Base-by-base conservation (phyloP, 331 rosid species). In the Quercus lobata region DNA sequence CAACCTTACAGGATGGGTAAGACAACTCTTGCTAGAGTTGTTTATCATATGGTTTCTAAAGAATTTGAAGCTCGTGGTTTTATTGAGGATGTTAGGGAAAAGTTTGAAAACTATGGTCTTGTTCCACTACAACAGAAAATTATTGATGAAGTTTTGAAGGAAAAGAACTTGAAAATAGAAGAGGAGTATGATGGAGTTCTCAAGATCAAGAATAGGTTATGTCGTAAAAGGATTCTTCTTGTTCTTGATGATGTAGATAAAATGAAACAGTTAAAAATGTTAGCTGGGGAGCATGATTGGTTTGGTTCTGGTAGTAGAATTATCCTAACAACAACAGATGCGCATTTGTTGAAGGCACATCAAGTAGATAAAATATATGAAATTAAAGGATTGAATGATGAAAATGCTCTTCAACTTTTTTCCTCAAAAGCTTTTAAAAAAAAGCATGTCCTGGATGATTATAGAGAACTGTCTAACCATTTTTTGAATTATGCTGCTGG, bases 271-370 rank as follows among this genome's bases (percentile, higher is more conserved):
- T 72, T 79, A 60, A n/a, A 79, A 6, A 73, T 77, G 10, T 19
- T 72, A 27, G 73, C 56, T 30, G 58, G 78, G 22, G 72, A 25
- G 34, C 68, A 9, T 52, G 58, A 46, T 22, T 79, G 83, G 83
- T 79, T 72, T 79, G 78, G 78, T 53, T 6, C 8, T 19, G 69
- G 83, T 16, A 79, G 78, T 72, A 79, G 24, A 62, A 79, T 79
- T 52, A 72, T 79, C 35, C 16, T 72, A 52, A 79, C 78, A 0
- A 72, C 83, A 79, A 62, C 57, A 65, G 32, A 79, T 53, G 24
- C 22, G 25, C 68, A 62, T 62, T 72, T 79, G 37, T 27, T 79
- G 18, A 15, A n/a, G 9, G 41, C 21, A 29, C 68, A 62, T 72
- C 22, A 66, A 49, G 57, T 79, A 44, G 44, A 52, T n/a, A 46